Percentiles rank a stretch among this genome's conserved stretches.
Evolutionary conservation across 2,329 filamentous ascomycete genomes (phyloP).

Genomic region (Cladophialophora immunda): DNA sequence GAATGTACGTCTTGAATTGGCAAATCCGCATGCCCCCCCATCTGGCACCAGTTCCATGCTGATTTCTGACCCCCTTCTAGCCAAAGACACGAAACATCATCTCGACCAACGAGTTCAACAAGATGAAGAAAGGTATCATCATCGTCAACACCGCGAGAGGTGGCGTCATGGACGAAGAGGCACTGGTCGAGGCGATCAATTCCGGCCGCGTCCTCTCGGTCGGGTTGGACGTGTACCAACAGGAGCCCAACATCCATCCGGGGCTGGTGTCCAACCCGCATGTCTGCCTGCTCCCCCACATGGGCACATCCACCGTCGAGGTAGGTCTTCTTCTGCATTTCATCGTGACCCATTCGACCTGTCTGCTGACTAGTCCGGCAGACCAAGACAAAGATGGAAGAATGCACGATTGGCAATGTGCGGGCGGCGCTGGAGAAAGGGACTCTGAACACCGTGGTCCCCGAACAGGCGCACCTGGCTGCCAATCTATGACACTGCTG

Average conservation of each 20-base stretch:
- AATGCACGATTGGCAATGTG: slow-evolving; percentile 22
- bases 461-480: slow-evolving; percentile 17
- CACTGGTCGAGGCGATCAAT: slow-evolving; percentile 76
- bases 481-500: background rate
- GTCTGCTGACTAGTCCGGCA: background rate
- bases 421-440: slow-evolving; percentile 17
- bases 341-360: background rate
- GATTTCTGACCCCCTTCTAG: slow-evolving; percentile 10
- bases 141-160: slow-evolving; percentile 85
- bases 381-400: slow-evolving; percentile 30
- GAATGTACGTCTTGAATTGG: slow-evolving; percentile 80
- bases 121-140: slow-evolving; percentile 80
- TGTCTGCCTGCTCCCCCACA: slow-evolving; percentile 73
- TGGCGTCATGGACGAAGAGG: slow-evolving; percentile 81
- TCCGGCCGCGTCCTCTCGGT: slow-evolving; percentile 73
- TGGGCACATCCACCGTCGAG: slow-evolving; percentile 83
- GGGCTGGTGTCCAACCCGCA: slow-evolving; percentile 75
- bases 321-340: background rate
- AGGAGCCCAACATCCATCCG: slow-evolving; percentile 79
- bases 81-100: slow-evolving; percentile 78
- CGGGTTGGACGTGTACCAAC: slow-evolving; percentile 84
- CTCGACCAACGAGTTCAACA: slow-evolving; percentile 71
- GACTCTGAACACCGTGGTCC: slow-evolving; percentile 14
- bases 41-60: too few relatives aligned
- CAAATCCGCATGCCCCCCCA: too few relatives aligned